A percentile compares a stretch with the other conserved stretches of the same genome.
These are phyloP conservation scores for Mycena leptocephala DNA, from an alignment of 768 basidiomycete species.

Conservation along the genomic window DNA sequence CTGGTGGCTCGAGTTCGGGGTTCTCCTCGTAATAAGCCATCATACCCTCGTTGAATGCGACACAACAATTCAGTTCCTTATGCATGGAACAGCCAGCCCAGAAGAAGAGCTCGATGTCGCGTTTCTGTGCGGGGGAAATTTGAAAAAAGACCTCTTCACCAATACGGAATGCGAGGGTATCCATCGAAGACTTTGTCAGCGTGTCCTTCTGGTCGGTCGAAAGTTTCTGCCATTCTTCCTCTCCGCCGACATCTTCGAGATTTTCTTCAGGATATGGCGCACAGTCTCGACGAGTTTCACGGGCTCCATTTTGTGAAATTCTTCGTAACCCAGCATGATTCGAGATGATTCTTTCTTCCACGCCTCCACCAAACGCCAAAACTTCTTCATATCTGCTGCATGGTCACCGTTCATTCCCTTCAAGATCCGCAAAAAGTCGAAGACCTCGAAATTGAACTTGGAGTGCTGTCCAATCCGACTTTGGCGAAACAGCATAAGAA, in stretches of 20 bases:
- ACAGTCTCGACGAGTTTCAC: neutral
- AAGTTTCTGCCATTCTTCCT: slow-evolving; percentile 6
- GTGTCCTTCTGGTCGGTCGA: slow-evolving; percentile 19
- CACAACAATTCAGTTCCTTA: too few relatives aligned
- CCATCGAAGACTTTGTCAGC: neutral
- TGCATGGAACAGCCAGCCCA: too few relatives aligned
- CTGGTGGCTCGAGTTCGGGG: too few relatives aligned
- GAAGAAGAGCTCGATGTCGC: too few relatives aligned
- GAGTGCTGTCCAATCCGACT: neutral
- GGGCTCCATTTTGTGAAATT: neutral
- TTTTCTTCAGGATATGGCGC: neutral
- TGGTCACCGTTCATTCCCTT: slow-evolving; percentile 22
- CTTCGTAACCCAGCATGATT: neutral
- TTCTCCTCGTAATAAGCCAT: too few relatives aligned
- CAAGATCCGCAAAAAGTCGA: slow-evolving; percentile 14
- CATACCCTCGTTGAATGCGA: too few relatives aligned
- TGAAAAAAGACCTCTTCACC: too few relatives aligned
- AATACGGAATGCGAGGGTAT: neutral
- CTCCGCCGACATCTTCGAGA: slow-evolving; percentile 13
- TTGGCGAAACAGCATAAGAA: neutral
- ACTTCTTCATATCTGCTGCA: too few relatives aligned
- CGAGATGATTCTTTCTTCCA: neutral
- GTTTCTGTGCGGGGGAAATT: too few relatives aligned
- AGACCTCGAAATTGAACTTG: slow-evolving; percentile 7
- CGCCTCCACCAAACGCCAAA: too few relatives aligned